A percentile compares a stretch with the other conserved stretches of the same genome.
Evolutionary conservation across 768 basidiomycete genomes (phyloP).

Genomic region (Leccinum obscurum): DNA sequence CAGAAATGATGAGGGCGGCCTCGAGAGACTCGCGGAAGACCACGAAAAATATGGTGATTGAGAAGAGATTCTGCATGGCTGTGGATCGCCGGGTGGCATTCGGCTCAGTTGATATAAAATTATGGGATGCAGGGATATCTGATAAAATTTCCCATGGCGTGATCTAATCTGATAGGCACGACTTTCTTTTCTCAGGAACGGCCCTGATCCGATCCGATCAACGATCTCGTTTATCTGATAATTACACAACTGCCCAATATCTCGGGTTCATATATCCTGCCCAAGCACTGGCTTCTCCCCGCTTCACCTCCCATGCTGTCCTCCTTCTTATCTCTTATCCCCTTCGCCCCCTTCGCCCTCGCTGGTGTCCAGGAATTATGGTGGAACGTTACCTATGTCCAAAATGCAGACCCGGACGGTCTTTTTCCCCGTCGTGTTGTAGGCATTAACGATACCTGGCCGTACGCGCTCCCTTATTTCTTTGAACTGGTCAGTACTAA

Average conservation of each 20-base stretch:
- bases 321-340: constrained; percentile 17
- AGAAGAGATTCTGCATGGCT: constrained; percentile 61
- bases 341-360: constrained; percentile 38
- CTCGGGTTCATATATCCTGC: not conserved
- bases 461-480: constrained; percentile 50
- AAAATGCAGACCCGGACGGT: constrained; percentile 81
- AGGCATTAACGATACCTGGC: constrained; percentile 93
- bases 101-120: not conserved
- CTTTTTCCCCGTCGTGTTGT: constrained; percentile 73
- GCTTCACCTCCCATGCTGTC: constrained; percentile 5
- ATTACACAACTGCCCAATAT: not conserved
- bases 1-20: constrained; percentile 89
- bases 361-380: constrained; percentile 74
- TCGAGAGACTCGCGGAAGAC: constrained; percentile 94
- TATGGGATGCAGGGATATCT: not conserved
- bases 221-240: constrained; percentile 11
- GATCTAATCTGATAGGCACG: constrained; percentile 6
- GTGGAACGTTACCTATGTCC: constrained; percentile 91
- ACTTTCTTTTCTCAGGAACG: not conserved
- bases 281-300: too few species aligned
- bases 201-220: not conserved
- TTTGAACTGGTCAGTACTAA: not conserved
- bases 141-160: constrained; percentile 3
- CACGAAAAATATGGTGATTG: constrained; percentile 94
- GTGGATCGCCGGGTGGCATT: not conserved